Evolutionary conservation across 805 yeast species (phyloP).

Genomic region (Candida maesae): DNA sequence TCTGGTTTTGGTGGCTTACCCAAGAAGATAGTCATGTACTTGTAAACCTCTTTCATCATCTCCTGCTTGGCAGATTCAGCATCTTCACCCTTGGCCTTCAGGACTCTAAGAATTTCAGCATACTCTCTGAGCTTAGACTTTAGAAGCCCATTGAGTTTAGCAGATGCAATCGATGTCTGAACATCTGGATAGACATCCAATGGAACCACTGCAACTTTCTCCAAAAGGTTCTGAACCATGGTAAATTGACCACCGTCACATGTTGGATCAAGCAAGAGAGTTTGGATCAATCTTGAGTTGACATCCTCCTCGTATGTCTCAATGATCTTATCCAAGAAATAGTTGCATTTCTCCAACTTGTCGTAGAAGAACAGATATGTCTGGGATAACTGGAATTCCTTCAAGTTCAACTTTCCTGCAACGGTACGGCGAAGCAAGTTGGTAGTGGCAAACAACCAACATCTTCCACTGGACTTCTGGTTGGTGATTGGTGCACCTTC

Average conservation of each 20-base stretch:
- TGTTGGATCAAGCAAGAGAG: slow-evolving; percentile 60
- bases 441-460: slow-evolving; percentile 87
- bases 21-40: slow-evolving; percentile 60
- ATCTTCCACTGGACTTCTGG: slow-evolving; percentile 75
- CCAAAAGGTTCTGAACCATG: slow-evolving; percentile 72
- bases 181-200: slow-evolving; percentile 69
- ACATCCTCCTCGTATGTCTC: slow-evolving; percentile 64
- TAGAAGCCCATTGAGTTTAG: slow-evolving; percentile 53
- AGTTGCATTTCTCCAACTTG: slow-evolving; percentile 80
- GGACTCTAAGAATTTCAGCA: slow-evolving; percentile 60
- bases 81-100: slow-evolving; percentile 14
- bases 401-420: slow-evolving; percentile 57
- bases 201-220: slow-evolving; percentile 82
- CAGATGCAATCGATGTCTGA: slow-evolving; percentile 47
- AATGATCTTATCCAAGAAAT: slow-evolving; percentile 69
- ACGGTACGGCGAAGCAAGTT: slow-evolving; percentile 66
- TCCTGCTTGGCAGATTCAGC: slow-evolving; percentile 35
- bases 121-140: slow-evolving; percentile 72
- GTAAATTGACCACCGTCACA: slow-evolving; percentile 88
- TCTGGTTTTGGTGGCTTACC: slow-evolving; percentile 78
- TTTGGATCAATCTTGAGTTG: slow-evolving; percentile 68
- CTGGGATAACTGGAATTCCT: slow-evolving; percentile 72
- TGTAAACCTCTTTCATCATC: slow-evolving; percentile 60
- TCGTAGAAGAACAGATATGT: slow-evolving; percentile 80
- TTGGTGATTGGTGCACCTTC: slow-evolving; percentile 57